Percentiles rank a stretch among this genome's conserved stretches.
phyloP scores from a whole-genome alignment of 805 yeast species.

The Candida insectalens region DNA sequence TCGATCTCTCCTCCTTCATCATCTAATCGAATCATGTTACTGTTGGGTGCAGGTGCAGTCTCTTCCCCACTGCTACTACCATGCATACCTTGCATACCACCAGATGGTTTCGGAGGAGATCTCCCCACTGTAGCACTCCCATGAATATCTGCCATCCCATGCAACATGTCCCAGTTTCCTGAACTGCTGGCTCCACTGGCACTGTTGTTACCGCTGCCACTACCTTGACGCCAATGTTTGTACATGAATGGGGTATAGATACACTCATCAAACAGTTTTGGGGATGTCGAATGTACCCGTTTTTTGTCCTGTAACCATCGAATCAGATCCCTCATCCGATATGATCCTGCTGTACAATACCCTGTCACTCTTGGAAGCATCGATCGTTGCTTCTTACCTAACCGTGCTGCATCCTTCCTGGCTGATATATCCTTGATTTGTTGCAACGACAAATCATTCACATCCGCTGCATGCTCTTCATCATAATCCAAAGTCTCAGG shows the following conservation, averaged over 20 bases:
- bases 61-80: conserved; percentile 14
- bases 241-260: conserved; percentile 83
- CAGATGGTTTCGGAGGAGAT: too few relatives aligned
- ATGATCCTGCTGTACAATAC: conserved; percentile 91
- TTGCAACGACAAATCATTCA: conserved; percentile 48
- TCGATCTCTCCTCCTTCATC: conserved; percentile 96
- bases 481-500: conserved; percentile 45
- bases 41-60: too few relatives aligned
- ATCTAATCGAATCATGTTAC: conserved; percentile 52
- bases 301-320: conserved; percentile 79
- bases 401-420: conserved; percentile 84
- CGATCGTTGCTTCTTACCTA: conserved; percentile 80
- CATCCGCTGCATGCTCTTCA: conserved; percentile 7
- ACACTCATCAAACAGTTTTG: conserved; percentile 90
- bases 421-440: conserved; percentile 83
- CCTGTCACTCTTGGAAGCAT: conserved; percentile 91
- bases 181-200: not conserved
- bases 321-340: conserved; percentile 76
- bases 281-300: conserved; percentile 64
- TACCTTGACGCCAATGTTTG: conserved; percentile 62
- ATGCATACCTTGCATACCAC: too few relatives aligned
- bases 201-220: conserved; percentile 7
- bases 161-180: conserved; percentile 1
- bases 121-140: conserved; percentile 11
- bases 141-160: not conserved